Percentiles rank a stretch among this genome's conserved stretches.
phyloP scores from a whole-genome alignment of 257 asterid genomes.

The Nicotiana noctiflora region DNA sequence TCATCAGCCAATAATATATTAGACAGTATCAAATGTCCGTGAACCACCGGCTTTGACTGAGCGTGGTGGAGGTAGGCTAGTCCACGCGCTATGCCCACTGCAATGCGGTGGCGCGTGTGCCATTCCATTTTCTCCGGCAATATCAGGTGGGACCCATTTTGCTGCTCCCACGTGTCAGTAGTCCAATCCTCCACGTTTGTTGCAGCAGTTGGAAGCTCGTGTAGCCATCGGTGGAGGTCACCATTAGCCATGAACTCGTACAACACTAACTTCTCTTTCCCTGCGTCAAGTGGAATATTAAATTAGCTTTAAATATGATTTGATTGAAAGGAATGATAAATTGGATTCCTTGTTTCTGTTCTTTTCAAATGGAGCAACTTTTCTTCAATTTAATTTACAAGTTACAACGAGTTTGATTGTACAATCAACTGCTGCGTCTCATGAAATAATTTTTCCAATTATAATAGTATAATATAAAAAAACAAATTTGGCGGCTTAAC shows the following conservation, averaged over 20 bases:
- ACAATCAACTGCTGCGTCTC: not conserved
- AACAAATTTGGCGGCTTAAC: not conserved
- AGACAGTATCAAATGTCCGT: conserved; percentile 59
- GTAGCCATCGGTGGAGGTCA: conserved; percentile 89
- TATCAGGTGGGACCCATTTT: conserved; percentile 20
- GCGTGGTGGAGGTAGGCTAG: conserved; percentile 92
- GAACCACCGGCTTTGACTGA: conserved; percentile 74
- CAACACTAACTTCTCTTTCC: conserved; percentile 73
- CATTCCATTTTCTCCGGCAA: conserved; percentile 67
- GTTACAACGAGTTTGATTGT: not conserved
- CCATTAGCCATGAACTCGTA: conserved; percentile 90
- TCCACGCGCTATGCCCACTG: conserved; percentile 95
- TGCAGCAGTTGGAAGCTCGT: conserved; percentile 74
- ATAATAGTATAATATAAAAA: too few relatives aligned
- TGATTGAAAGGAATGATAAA: not conserved
- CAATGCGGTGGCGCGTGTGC: conserved; percentile 96
- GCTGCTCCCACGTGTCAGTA: conserved; percentile 84
- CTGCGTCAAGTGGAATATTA: conserved; percentile 20
- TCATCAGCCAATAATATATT: conserved; percentile 67
- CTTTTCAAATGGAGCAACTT: not conserved
- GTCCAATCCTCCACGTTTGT: conserved; percentile 90
- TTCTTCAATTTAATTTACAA: not conserved
- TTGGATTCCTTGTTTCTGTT: not conserved
- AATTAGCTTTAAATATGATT: not conserved
- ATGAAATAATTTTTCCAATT: not conserved